Conservation (phyloP, 1,139 yeast genomes). For the Lizanozyma gosingica region DNA sequence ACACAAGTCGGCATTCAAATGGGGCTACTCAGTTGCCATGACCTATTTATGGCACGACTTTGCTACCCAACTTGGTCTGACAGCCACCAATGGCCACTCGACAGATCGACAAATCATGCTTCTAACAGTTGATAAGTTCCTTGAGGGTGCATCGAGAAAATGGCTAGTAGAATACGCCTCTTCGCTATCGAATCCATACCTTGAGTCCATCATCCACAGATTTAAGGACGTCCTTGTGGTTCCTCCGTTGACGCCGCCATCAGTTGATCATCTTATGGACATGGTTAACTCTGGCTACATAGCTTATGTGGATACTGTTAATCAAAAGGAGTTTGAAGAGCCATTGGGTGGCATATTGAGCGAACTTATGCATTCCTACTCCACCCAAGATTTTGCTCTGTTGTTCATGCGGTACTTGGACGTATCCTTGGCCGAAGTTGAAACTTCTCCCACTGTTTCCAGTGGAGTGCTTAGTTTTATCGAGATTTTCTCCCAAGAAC, state of each 20-base stretch:
- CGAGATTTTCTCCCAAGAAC: not conserved
- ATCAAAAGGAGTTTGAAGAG: not conserved
- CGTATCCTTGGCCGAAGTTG: not conserved
- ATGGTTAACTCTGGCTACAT: not conserved
- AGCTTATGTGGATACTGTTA: not conserved
- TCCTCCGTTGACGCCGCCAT: not conserved
- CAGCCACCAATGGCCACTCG: not conserved
- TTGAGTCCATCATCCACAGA: not conserved
- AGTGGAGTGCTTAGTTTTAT: not conserved
- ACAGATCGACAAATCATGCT: not conserved
- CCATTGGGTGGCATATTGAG: not conserved
- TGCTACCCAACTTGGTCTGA: not conserved
- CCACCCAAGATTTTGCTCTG: not conserved
- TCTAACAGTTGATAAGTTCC: not conserved
- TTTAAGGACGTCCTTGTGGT: not conserved
- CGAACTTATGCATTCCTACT: no score
- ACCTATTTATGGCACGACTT: not conserved
- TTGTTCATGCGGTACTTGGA: not conserved
- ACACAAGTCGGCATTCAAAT: not conserved
- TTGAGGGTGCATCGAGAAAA: not conserved
- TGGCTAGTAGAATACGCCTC: not conserved
- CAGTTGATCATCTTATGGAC: not conserved
- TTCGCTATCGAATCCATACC: not conserved
- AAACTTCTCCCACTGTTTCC: not conserved
- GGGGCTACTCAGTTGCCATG: not conserved